Evolutionary conservation across 805 yeast genomes (phyloP).

Genomic region (Naumovozyma castellii): DNA sequence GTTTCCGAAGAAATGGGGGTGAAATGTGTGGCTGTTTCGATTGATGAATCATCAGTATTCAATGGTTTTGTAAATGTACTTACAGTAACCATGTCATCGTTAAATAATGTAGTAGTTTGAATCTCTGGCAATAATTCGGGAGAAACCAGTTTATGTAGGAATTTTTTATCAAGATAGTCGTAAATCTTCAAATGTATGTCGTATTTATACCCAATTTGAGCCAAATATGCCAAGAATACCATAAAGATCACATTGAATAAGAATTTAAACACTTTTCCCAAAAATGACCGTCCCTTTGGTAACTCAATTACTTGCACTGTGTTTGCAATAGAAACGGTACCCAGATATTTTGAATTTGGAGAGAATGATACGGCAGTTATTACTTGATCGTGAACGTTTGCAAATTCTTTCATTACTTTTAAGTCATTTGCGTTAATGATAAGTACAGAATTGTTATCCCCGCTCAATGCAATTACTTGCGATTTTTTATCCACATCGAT

Average conservation of each 20-base stretch:
- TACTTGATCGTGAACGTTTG: conserved; percentile 66
- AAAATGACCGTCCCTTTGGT: conserved; percentile 35
- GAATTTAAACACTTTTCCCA: conserved; percentile 16
- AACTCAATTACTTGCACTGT: conserved; percentile 53
- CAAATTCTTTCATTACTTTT: conserved; percentile 39
- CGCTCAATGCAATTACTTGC: conserved; percentile 35
- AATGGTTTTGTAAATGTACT: conserved; percentile 8
- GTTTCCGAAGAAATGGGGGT: too few relatives aligned
- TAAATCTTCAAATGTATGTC: conserved; percentile 17
- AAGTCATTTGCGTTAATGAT: conserved; percentile 47
- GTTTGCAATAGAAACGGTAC: conserved; percentile 70
- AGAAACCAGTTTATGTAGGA: conserved; percentile 1
- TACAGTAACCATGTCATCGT: conserved; percentile 14
- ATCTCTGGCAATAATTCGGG: conserved; percentile 11
- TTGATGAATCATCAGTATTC: conserved; percentile 4
- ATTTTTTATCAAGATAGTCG: conserved; percentile 12
- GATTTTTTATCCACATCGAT: conserved; percentile 33
- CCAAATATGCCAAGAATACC: conserved; percentile 16
- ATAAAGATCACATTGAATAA: conserved; percentile 21
- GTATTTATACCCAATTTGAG: conserved; percentile 19
- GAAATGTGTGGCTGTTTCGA: too few relatives aligned
- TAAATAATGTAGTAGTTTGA: conserved; percentile 12
- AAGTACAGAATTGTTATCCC: conserved; percentile 53
- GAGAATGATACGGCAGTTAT: conserved; percentile 66
- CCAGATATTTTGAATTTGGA: conserved; percentile 55